Evolutionary conservation across 371 early-diverging fungal species (phyloP).

Genomic region (Mucor lusitanicus): DNA sequence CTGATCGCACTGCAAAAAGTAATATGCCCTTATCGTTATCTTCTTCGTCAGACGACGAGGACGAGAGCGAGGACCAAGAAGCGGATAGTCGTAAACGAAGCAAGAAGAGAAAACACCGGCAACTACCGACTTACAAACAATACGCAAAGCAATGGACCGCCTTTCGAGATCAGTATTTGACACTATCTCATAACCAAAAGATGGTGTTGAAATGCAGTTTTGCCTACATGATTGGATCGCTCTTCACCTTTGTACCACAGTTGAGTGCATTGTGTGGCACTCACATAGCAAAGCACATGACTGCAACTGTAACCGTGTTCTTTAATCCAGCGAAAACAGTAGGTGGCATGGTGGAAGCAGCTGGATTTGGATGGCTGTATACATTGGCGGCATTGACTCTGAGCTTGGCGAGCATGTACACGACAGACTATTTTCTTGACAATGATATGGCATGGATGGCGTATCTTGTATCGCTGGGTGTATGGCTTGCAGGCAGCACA

Average conservation of each 20-base stretch:
- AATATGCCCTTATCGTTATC: slow-evolving; percentile 8
- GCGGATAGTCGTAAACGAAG: neutral
- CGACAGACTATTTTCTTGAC: slow-evolving; percentile 52
- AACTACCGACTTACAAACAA: neutral
- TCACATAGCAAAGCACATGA: slow-evolving; percentile 48
- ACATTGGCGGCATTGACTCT: slow-evolving; percentile 46
- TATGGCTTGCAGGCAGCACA: slow-evolving; percentile 62
- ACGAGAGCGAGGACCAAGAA: neutral
- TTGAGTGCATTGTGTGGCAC: slow-evolving; percentile 47
- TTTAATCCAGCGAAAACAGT: slow-evolving; percentile 66
- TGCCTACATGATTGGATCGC: slow-evolving; percentile 62
- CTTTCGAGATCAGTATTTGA: neutral
- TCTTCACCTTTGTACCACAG: slow-evolving; percentile 61
- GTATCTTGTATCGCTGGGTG: slow-evolving; percentile 47
- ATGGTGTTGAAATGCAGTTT: slow-evolving; percentile 62
- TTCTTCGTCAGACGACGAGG: neutral
- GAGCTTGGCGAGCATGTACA: slow-evolving; percentile 49
- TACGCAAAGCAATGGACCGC: neutral
- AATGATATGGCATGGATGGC: slow-evolving; percentile 40
- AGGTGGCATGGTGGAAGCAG: slow-evolving; percentile 68
- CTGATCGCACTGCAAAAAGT: slow-evolving; percentile 2
- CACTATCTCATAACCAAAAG: slow-evolving; percentile 33
- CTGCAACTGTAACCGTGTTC: slow-evolving; percentile 62
- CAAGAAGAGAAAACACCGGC: neutral
- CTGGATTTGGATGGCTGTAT: slow-evolving; percentile 51